Percentiles rank a stretch among this genome's conserved stretches.
Evolutionary conservation across 768 basidiomycete genomes (phyloP).

Genomic region (Hericium alpestre): DNA sequence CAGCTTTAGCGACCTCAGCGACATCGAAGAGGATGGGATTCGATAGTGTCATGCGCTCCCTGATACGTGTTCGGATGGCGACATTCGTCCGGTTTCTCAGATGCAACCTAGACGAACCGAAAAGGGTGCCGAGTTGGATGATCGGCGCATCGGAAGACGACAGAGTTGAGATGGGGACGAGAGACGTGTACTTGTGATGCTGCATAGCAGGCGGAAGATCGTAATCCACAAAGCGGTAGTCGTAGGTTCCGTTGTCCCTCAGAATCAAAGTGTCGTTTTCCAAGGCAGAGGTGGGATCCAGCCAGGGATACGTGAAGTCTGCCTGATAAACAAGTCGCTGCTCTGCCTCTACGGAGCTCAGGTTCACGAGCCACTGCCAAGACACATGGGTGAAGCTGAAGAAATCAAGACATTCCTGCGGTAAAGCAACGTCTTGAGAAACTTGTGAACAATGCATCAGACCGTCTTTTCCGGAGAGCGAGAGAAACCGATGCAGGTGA

Average conservation of each 20-base stretch:
- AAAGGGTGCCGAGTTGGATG: constrained; percentile 63
- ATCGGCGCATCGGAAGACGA: constrained; percentile 34
- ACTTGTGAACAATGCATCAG: constrained; percentile 39
- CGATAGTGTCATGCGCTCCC: constrained; percentile 46
- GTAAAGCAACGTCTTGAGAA: constrained; percentile 23
- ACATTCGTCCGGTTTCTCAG: constrained; percentile 32
- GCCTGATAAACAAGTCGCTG: constrained; percentile 40
- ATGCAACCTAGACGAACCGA: constrained; percentile 62
- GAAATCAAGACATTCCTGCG: constrained; percentile 50
- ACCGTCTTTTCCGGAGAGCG: constrained; percentile 36
- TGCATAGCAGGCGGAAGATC: constrained; percentile 9
- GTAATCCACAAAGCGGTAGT: constrained; percentile 47
- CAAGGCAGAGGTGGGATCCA: constrained; percentile 31
- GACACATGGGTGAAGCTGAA: constrained; percentile 51
- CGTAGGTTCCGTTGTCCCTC: constrained; percentile 47
- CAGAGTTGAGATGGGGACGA: constrained; percentile 35
- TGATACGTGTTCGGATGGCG: constrained; percentile 34
- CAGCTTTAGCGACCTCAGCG: constrained; percentile 27
- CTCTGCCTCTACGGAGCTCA: constrained; percentile 26
- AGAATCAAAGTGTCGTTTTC: constrained; percentile 34
- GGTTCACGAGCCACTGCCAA: constrained; percentile 63
- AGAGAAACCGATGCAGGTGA: constrained; percentile 29
- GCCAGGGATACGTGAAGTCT: constrained; percentile 39
- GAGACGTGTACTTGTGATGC: constrained; percentile 27
- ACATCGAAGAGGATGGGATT: constrained; percentile 36